A percentile compares a stretch with the other conserved stretches of the same genome.
phyloP scores from a whole-genome alignment of 176 grass and related monocot genomes.

The Poa pratensis region DNA sequence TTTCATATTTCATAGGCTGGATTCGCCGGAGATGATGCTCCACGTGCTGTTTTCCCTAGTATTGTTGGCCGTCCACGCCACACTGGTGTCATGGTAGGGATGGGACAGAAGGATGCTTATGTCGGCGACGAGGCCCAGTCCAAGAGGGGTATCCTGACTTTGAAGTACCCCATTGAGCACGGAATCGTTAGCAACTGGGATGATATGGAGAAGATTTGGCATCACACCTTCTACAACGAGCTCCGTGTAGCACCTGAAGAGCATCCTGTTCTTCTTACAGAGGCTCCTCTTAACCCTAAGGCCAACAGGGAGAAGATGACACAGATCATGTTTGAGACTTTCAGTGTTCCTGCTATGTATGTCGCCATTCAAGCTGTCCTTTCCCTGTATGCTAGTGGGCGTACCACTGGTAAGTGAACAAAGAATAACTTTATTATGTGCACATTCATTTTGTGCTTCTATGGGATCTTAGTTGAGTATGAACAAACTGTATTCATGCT shows the following conservation, averaged over 20 bases:
- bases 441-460: constrained; percentile 1
- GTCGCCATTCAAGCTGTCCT: constrained; percentile 85
- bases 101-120: constrained; percentile 93
- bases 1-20: constrained; percentile 58
- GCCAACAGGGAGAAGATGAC: constrained; percentile 97
- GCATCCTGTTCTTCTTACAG: constrained; percentile 81
- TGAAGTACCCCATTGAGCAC: constrained; percentile 86
- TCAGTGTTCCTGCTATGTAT: constrained; percentile 88
- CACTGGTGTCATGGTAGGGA: constrained; percentile 92
- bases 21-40: constrained; percentile 89
- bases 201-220: constrained; percentile 96
- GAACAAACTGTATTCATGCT: background rate
- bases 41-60: constrained; percentile 87
- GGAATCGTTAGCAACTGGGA: constrained; percentile 95
- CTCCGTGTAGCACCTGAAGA: constrained; percentile 93
- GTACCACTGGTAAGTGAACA: constrained; percentile 77
- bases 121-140: constrained; percentile 90
- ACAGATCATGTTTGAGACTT: constrained; percentile 95
- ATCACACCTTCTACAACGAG: constrained; percentile 90
- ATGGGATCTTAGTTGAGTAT: constrained; percentile 7
- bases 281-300: constrained; percentile 82
- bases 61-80: constrained; percentile 89
- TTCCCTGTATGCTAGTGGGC: constrained; percentile 85
- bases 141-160: constrained; percentile 86
- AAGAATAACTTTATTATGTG: constrained; percentile 20